Base-by-base conservation (phyloP, 148 eudicot genomes). In the Vaccinium macrocarpon region DNA sequence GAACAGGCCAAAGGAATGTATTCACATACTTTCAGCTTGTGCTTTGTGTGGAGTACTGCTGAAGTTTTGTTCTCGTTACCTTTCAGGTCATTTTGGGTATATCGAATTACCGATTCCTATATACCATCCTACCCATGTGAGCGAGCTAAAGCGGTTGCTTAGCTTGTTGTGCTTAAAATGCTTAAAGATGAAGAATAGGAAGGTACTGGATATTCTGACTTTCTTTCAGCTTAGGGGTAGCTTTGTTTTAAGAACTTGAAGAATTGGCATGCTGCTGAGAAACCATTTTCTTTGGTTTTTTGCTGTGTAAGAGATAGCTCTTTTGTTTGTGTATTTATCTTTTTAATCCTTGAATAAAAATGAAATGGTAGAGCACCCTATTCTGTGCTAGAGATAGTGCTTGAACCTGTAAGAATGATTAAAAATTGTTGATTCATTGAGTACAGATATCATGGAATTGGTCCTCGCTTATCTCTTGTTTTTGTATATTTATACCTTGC, bases 91-190 rank as follows among this genome's bases (percentile, higher is more conserved):
- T 80, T 84, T 84, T 19, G 86, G 86, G 66, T 84, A 72, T 50
- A 84, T 84, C 0, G 86, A 84, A 74, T 83, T 95, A 25, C 98
- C 98, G 2, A 90, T 93, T 83, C 93, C 96, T 15, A 89, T 95
- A 6, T 95, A 92, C 80, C 98, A 95, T 84, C 98, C 98, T 46
- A 92, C 92, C 48, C 98, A 95, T 88, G 82, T 95, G 76, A 84
- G 86, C 82, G 98, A 95, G 64, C 85, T 95, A 51, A 94, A 88
- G 81, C 87, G 88, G 59, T 64, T 95, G 88, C 78, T 94, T 71
- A 85, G 94, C 81, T 73, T 89, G 70, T 7, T 95, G 32, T 95
- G 98, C 79, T 86, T 95, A 29, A 94, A 94, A 81, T 94, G 98
- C 80, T 84, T 95, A 81, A 94, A 94, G 85, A 25, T 93, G 81